Conservation (phyloP, 495 filamentous ascomycete genomes). For the Aspergillus affinis region DNA sequence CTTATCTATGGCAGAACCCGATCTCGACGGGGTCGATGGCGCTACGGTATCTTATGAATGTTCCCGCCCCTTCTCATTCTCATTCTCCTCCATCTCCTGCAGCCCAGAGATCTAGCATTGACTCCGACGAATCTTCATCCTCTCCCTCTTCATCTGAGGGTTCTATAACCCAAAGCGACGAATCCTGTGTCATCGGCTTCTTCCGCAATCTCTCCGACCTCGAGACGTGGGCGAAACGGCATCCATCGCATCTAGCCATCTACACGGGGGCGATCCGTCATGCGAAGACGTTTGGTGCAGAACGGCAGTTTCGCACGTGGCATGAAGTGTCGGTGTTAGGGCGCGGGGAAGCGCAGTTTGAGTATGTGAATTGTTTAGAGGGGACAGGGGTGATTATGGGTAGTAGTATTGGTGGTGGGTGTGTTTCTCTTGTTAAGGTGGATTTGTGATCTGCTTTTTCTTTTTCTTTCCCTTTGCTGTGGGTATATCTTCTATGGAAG, state of each 20-base stretch:
- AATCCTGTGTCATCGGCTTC: slow-evolving; percentile 24
- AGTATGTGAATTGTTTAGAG: slow-evolving; percentile 25
- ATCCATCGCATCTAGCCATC: slow-evolving; percentile 24
- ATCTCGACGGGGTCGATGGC: slow-evolving; percentile 14
- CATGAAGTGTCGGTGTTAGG: slow-evolving; percentile 25
- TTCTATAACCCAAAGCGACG: slow-evolving; percentile 2
- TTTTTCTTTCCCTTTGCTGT: too few relatives aligned
- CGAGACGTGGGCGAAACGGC: slow-evolving; percentile 21
- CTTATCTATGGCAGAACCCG: slow-evolving; percentile 16
- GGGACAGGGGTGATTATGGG: slow-evolving; percentile 18
- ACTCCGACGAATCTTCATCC: too few relatives aligned
- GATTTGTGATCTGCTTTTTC: too few relatives aligned
- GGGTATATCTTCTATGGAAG: too few relatives aligned
- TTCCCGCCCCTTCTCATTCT: background rate
- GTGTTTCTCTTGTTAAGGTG: too few relatives aligned
- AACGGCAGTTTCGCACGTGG: slow-evolving; percentile 23
- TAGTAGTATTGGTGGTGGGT: too few relatives aligned
- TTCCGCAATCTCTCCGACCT: slow-evolving; percentile 20
- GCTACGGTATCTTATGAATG: slow-evolving; percentile 16
- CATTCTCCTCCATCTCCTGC: too few relatives aligned
- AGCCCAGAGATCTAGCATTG: too few relatives aligned
- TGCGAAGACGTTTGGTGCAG: slow-evolving; percentile 19
- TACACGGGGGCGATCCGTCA: slow-evolving; percentile 22
- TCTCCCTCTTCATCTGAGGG: too few relatives aligned
- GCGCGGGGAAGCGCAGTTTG: slow-evolving; percentile 19